These are phyloP conservation scores for Fusarium protoensiforme DNA, from an alignment of 2,329 filamentous ascomycete species.

Conservation along the genomic window DNA sequence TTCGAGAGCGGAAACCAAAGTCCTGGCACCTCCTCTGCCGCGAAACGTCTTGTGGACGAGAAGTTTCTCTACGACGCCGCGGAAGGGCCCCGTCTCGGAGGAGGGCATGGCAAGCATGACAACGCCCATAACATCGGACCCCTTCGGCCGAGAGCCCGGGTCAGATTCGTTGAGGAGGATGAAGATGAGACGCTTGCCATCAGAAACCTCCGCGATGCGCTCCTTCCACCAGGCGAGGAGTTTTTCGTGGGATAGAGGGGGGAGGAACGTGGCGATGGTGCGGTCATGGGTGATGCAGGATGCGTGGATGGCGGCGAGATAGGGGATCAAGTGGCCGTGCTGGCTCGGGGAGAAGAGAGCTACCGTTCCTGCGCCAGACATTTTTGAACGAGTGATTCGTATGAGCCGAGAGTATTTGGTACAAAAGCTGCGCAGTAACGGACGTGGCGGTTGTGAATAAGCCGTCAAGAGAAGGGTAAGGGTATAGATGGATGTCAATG, in stretches of 20 bases:
- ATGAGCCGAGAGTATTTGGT: background rate
- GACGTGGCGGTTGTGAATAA: slow-evolving; percentile 1
- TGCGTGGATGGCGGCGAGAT: slow-evolving; percentile 68
- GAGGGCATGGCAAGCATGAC: slow-evolving; percentile 64
- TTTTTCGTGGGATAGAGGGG: slow-evolving; percentile 67
- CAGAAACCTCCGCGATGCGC: slow-evolving; percentile 58
- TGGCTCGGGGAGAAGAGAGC: slow-evolving; percentile 56
- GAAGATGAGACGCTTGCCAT: slow-evolving; percentile 62
- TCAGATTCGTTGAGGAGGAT: slow-evolving; percentile 58
- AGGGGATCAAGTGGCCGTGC: slow-evolving; percentile 64
- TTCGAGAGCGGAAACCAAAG: slow-evolving; percentile 66
- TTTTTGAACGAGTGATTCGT: slow-evolving; percentile 16
- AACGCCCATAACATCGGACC: slow-evolving; percentile 63
- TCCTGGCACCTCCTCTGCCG: slow-evolving; percentile 61
- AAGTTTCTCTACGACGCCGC: slow-evolving; percentile 67
- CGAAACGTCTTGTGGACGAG: slow-evolving; percentile 65
- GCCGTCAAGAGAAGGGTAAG: background rate
- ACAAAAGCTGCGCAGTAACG: background rate
- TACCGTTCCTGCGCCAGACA: slow-evolving; percentile 50
- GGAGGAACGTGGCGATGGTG: slow-evolving; percentile 68
- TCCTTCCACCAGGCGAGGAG: slow-evolving; percentile 68
- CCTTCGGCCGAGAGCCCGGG: slow-evolving; percentile 49
- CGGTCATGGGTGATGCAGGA: slow-evolving; percentile 68
- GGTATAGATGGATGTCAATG: slow-evolving; percentile 5
- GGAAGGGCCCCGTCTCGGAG: slow-evolving; percentile 66